Base-by-base conservation (phyloP, 2,329 filamentous ascomycete genomes). In the Lachnellula cervina region DNA sequence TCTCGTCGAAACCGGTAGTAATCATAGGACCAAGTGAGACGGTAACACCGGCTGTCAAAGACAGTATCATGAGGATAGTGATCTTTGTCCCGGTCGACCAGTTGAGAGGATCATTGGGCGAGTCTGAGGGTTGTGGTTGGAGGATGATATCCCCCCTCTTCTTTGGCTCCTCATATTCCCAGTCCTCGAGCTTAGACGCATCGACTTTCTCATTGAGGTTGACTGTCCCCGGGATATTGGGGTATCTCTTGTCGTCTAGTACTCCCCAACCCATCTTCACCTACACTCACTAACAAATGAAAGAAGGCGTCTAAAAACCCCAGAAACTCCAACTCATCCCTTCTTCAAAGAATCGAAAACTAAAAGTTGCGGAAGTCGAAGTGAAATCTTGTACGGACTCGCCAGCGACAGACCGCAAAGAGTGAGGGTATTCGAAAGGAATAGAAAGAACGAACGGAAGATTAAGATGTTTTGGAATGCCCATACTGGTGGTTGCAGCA, bases 21-120 rank as follows among this genome's bases (percentile, higher is more conserved):
- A 74, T 66, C 72, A 74, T 74, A 4, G 72, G 72, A 9, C 72
- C 72, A 11, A 74, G 69, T 11, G 28, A 32, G 9, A 32, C 28
- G 28, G 28, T 32, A 32, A 32, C 28, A 32, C 28, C 28, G 9
- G 28, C 28, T 32, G 28, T 32, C 28, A 32, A 32, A 9, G 28
- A 32, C 9, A 32, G 28, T 11, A 32, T 11, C 28, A 32, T 32
- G 28, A 32, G 60, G 35, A 66, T 64, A 1, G 64, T 50, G 49
- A 67, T 60, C 51, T 69, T 69, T 17, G 58, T 66, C 14, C 52
- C 37, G 19, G 45, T 54, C 23, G 64, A 61, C 61, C 78, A 81
- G 59, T 78, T 77, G 55, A 81, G 69, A 42, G 78, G 78, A 63
- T 81, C 78, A 61, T 81, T 76, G 44, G 76, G 76, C n/a, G 75